Evolutionary conservation across 352 stramenopile genomes (phyloP).

Genomic region (Pythium insidiosum): DNA sequence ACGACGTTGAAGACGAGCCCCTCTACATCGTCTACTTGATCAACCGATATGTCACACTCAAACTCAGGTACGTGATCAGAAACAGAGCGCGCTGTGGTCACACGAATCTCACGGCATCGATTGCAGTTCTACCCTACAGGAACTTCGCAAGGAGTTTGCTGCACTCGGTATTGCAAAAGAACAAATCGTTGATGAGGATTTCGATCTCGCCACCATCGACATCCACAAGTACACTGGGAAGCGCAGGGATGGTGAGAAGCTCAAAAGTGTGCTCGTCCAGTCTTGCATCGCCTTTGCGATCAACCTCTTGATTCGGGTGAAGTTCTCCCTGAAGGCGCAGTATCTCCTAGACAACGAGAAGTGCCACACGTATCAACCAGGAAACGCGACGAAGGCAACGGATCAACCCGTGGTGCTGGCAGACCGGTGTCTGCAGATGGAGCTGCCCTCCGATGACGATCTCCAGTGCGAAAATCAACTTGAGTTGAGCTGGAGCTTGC

Average conservation of each 20-base stretch:
- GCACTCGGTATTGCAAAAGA: conserved; percentile 20
- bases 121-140: conserved; percentile 42
- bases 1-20: conserved; percentile 75
- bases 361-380: conserved; percentile 76
- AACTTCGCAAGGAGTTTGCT: conserved; percentile 41
- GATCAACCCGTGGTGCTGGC: conserved; percentile 19
- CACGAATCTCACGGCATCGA: too few relatives aligned
- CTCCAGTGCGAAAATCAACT: conserved; percentile 22
- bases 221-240: conserved; percentile 28
- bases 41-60: conserved; percentile 75
- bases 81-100: too few relatives aligned
- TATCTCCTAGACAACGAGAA: conserved; percentile 71
- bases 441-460: conserved; percentile 18
- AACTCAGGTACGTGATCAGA: conserved; percentile 72
- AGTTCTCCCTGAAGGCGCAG: conserved; percentile 62
- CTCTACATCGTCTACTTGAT: conserved; percentile 85
- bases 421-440: conserved; percentile 11
- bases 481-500: conserved; percentile 46
- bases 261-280: conserved; percentile 10
- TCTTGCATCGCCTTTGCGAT: conserved; percentile 46
- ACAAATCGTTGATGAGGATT: conserved; percentile 36
- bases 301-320: conserved; percentile 59
- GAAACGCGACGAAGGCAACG: conserved; percentile 26
- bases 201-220: conserved; percentile 33
- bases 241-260: not conserved